Conservation (phyloP, 176 grass and related monocot species). For the Cenchrus americanus region DNA sequence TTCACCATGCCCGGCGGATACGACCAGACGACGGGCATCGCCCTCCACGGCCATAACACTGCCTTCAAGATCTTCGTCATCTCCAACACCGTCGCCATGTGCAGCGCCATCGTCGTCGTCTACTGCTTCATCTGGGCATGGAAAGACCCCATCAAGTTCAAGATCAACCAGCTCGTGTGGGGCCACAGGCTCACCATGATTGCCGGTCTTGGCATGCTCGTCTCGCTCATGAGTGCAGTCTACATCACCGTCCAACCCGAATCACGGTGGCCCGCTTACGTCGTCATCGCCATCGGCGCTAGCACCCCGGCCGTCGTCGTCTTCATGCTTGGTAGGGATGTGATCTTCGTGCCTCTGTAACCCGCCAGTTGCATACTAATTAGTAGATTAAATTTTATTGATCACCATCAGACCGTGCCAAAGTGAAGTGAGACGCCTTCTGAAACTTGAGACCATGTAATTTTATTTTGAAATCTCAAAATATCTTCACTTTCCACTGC, state of each 20-base stretch:
- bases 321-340: slow-evolving; percentile 1
- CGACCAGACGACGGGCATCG: too few relatives aligned
- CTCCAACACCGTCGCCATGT: slow-evolving; percentile 45
- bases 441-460: too few relatives aligned
- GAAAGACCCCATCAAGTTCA: slow-evolving; percentile 20
- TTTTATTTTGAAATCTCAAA: too few relatives aligned
- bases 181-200: slow-evolving; percentile 19
- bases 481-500: too few relatives aligned
- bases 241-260: background rate
- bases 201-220: slow-evolving; percentile 21
- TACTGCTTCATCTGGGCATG: slow-evolving; percentile 31
- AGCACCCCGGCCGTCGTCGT: background rate
- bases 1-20: background rate
- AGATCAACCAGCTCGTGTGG: slow-evolving; percentile 2
- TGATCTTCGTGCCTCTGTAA: slow-evolving; percentile 7
- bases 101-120: slow-evolving; percentile 40
- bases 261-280: slow-evolving; percentile 16
- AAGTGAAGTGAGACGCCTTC: too few relatives aligned
- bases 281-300: slow-evolving; percentile 4
- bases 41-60: too few relatives aligned
- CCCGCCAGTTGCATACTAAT: too few relatives aligned
- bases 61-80: too few relatives aligned
- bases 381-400: too few relatives aligned
- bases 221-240: slow-evolving; percentile 22
- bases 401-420: too few relatives aligned